phyloP scores from a whole-genome alignment of 805 yeast species.

The Isabelozyma rhagii region DNA sequence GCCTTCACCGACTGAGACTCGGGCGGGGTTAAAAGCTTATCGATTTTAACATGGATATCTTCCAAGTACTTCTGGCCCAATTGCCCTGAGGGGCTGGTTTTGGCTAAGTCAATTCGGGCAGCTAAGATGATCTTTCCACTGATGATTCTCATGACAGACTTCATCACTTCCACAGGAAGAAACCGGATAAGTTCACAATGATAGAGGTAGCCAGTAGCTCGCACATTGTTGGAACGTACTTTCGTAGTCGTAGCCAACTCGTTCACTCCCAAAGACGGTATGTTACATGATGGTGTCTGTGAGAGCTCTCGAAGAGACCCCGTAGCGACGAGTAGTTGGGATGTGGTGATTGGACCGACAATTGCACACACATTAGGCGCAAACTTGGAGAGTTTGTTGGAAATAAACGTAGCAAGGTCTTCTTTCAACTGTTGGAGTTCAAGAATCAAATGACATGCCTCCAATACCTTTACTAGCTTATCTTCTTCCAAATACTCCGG shows the following conservation, averaged over 20 bases:
- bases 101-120: constrained; percentile 71
- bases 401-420: constrained; percentile 50
- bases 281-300: constrained; percentile 75
- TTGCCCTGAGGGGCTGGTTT: constrained; percentile 39
- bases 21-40: constrained; percentile 76
- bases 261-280: constrained; percentile 69
- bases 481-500: constrained; percentile 18
- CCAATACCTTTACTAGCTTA: constrained; percentile 35
- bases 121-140: constrained; percentile 80
- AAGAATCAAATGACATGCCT: constrained; percentile 47
- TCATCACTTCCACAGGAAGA: constrained; percentile 56
- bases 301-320: constrained; percentile 71
- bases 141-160: constrained; percentile 72
- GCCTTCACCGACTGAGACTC: constrained; percentile 57
- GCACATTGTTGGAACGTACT: constrained; percentile 35
- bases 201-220: constrained; percentile 71
- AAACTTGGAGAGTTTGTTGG: constrained; percentile 50
- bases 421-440: constrained; percentile 42
- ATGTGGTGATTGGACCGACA: constrained; percentile 69
- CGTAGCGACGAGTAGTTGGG: constrained; percentile 63
- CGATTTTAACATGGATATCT: constrained; percentile 64
- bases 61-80: constrained; percentile 57
- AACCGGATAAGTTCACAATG: constrained; percentile 55
- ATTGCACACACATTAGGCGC: constrained; percentile 82
- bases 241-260: constrained; percentile 30